Base-by-base conservation (phyloP, 2,329 filamentous ascomycete species). In the Fusarium foetens region DNA sequence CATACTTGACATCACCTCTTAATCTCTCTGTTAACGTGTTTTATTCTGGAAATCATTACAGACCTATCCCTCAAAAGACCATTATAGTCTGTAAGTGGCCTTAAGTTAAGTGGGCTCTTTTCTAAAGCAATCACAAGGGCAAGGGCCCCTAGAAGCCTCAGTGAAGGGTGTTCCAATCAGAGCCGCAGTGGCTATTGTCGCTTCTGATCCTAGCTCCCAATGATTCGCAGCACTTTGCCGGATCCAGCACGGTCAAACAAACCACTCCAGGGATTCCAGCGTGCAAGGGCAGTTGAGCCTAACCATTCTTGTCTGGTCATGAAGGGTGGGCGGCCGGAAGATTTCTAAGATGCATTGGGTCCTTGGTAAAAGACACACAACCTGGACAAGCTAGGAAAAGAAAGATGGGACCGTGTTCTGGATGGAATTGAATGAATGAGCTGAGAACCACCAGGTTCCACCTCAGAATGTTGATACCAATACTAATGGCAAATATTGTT, bases 81-180 rank as follows among this genome's bases (percentile, higher is more conserved):
- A 58, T 58, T 65, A 52, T 52, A 63, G 46, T 55, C 70, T 68
- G 61, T 64, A 58, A 67, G 66, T 67, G 66, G 66, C 66, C 71
- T 73, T 67, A 43, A 63, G 54, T 66, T 57, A 71, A 69, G 66
- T 74, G 75, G 68, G 38, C 31, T 69, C 53, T 36, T 43, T 49
- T 42, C 31, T n/a, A 23, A 39, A 52, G 57, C 39, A 38, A 62
- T 43, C 45, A 64, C 66, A 64, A 64, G 52, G 48, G 63, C 60
- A 75, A 61, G 75, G 70, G 58, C 31, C 55, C 67, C 63, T 51
- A 67, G 67, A 68, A 64, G 48, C 33, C 53, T 52, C 53, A 31
- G 63, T 54, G 43, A 61, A 42, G 25, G 25, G 39, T 64, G 59
- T 67, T 58, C 74, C 74, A 76, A 76, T 76, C 67, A 76, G 55